Conservation (phyloP, 768 basidiomycete species). For the Tulasnella sp. region DNA sequence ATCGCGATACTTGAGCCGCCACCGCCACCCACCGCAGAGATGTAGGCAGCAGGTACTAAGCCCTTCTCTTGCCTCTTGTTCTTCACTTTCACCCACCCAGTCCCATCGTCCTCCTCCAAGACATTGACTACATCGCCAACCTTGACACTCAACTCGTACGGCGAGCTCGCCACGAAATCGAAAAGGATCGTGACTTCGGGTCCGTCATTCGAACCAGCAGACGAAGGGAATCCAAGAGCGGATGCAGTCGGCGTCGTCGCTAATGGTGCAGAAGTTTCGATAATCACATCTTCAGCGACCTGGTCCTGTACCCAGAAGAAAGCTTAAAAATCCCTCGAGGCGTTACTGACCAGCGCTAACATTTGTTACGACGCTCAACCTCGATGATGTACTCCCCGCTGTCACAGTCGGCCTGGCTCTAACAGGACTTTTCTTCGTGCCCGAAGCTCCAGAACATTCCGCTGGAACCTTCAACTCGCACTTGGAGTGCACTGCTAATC, state of each 20-base stretch:
- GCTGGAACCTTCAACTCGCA: conserved; percentile 73
- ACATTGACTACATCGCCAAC: conserved; percentile 56
- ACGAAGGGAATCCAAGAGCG: conserved; percentile 32
- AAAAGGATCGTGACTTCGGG: conserved; percentile 55
- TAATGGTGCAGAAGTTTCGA: neutral
- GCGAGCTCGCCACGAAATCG: conserved; percentile 61
- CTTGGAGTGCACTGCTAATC: conserved; percentile 68
- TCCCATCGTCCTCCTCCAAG: conserved; percentile 72
- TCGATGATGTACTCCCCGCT: neutral
- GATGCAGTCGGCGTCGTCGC: conserved; percentile 39
- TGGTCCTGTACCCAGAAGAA: too few relatives aligned
- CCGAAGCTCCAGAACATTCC: conserved; percentile 36
- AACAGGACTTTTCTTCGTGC: neutral
- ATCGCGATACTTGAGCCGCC: neutral
- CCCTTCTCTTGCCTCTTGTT: conserved; percentile 50
- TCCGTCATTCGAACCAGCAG: neutral
- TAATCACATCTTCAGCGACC: too few relatives aligned
- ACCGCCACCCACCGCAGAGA: conserved; percentile 33
- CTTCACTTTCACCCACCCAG: conserved; percentile 73
- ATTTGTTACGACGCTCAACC: neutral
- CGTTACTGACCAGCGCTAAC: too few relatives aligned
- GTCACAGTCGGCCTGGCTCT: neutral
- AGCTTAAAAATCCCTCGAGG: too few relatives aligned
- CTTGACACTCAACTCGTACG: conserved; percentile 60
- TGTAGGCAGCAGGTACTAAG: conserved; percentile 76